phyloP scores from a whole-genome alignment of 176 grass and related monocot genomes.

The Oryza australiensis region DNA sequence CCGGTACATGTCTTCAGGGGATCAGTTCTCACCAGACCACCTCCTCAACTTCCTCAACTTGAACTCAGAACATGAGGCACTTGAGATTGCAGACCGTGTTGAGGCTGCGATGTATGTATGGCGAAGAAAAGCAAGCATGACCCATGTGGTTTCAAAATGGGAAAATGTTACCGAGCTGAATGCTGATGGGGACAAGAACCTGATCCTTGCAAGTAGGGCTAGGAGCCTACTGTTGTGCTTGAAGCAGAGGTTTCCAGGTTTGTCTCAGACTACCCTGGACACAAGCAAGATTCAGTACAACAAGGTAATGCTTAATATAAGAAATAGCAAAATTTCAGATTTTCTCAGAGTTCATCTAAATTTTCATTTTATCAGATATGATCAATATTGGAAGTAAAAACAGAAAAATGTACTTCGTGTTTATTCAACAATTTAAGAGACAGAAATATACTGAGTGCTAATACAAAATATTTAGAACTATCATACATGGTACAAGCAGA shows the following conservation, averaged over 20 bases:
- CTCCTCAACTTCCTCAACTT: slow-evolving; percentile 73
- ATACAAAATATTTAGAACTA: background rate
- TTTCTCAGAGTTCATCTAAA: background rate
- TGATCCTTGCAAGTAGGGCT: slow-evolving; percentile 72
- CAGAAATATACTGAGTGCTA: background rate
- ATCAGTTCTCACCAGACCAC: slow-evolving; percentile 80
- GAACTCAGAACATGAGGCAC: slow-evolving; percentile 78
- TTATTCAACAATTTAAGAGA: background rate
- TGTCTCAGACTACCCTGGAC: slow-evolving; percentile 89
- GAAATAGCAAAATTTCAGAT: slow-evolving; percentile 1
- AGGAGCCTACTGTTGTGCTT: slow-evolving; percentile 68
- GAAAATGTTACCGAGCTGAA: slow-evolving; percentile 64
- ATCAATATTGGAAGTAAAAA: background rate
- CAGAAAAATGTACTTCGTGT: background rate
- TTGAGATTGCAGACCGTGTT: slow-evolving; percentile 83
- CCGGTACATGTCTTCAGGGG: slow-evolving; percentile 68
- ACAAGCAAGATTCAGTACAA: slow-evolving; percentile 96
- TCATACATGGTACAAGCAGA: background rate
- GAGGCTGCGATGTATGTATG: slow-evolving; percentile 77
- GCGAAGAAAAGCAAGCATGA: slow-evolving; percentile 64
- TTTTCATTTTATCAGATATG: background rate
- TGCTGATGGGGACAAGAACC: slow-evolving; percentile 78
- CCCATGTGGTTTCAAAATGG: slow-evolving; percentile 69
- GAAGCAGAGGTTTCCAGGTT: slow-evolving; percentile 88
- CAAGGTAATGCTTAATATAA: slow-evolving; percentile 58